Conservation (phyloP, 208 protist species). For the Leptomonas seymouri region DNA sequence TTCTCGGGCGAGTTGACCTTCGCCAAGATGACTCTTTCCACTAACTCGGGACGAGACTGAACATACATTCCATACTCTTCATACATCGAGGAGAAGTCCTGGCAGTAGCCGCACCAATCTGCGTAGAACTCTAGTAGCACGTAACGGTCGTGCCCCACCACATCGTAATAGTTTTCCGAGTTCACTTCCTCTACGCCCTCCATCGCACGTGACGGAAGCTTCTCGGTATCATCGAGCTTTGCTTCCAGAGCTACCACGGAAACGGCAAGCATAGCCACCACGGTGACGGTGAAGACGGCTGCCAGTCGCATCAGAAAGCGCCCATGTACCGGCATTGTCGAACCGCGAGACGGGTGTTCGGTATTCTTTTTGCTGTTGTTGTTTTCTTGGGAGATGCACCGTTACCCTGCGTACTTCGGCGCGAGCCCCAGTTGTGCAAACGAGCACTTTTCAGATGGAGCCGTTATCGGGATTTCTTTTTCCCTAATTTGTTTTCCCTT, state of each 20-base stretch:
- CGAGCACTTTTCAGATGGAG: no score
- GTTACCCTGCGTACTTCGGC: no score
- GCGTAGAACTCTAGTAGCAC: slow-evolving; percentile 85
- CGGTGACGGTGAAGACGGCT: slow-evolving; percentile 4
- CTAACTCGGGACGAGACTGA: slow-evolving; percentile 14
- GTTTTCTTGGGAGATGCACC: no score
- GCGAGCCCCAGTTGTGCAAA: no score
- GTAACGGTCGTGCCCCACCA: slow-evolving; percentile 41
- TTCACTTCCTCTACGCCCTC: slow-evolving; percentile 39
- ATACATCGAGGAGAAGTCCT: slow-evolving; percentile 36
- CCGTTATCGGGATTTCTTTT: no score
- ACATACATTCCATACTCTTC: slow-evolving; percentile 25
- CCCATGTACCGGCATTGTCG: neutral
- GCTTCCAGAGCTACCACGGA: neutral
- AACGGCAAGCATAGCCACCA: neutral
- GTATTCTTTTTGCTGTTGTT: neutral
- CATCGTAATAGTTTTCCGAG: slow-evolving; percentile 41
- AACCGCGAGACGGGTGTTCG: neutral
- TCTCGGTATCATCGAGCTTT: neutral
- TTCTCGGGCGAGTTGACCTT: slow-evolving; percentile 42
- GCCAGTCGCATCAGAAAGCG: slow-evolving; percentile 8
- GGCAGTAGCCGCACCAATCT: slow-evolving; percentile 79
- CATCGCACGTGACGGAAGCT: slow-evolving; percentile 19
- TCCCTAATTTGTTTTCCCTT: slow-evolving; percentile 5
- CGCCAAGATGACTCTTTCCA: slow-evolving; percentile 32